Percentiles rank a stretch among this genome's conserved stretches.
phyloP scores from a whole-genome alignment of 352 stramenopile genomes.

The Thalassiosira mediterranea region DNA sequence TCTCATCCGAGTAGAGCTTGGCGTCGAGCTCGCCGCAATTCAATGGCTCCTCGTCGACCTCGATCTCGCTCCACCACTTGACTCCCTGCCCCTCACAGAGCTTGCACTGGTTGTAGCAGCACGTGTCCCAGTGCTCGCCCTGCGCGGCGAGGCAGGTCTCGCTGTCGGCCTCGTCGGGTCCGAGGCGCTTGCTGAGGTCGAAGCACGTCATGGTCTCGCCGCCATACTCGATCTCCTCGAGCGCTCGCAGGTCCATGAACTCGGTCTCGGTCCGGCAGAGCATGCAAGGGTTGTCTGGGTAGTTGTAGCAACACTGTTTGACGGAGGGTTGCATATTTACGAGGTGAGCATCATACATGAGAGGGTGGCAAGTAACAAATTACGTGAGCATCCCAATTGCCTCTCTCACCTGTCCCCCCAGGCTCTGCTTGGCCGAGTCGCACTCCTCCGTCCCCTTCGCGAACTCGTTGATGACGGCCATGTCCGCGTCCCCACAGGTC shows the following conservation, averaged over 20 bases:
- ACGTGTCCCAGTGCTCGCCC: constrained; percentile 49
- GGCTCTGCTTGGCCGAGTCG: constrained; percentile 50
- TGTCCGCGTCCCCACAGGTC: constrained; percentile 57
- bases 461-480: constrained; percentile 44
- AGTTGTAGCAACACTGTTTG: constrained; percentile 51
- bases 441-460: constrained; percentile 49
- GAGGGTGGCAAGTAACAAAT: too few relatives aligned
- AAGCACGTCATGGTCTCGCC: constrained; percentile 53
- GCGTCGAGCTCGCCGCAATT: constrained; percentile 60
- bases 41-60: constrained; percentile 46
- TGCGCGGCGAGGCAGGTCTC: constrained; percentile 47
- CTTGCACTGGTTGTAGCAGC: constrained; percentile 63
- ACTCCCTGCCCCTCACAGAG: constrained; percentile 56
- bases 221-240: constrained; percentile 47
- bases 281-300: constrained; percentile 63
- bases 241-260: constrained; percentile 58
- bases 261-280: constrained; percentile 60
- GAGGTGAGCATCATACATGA: too few relatives aligned
- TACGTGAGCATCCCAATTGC: too few relatives aligned
- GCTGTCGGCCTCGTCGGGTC: constrained; percentile 48
- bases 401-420: too few relatives aligned
- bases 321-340: too few relatives aligned
- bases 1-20: constrained; percentile 49
- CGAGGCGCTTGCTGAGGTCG: constrained; percentile 52
- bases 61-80: constrained; percentile 62